Base-by-base conservation (phyloP, 257 asterid genomes). In the Solanum pinnatisectum region DNA sequence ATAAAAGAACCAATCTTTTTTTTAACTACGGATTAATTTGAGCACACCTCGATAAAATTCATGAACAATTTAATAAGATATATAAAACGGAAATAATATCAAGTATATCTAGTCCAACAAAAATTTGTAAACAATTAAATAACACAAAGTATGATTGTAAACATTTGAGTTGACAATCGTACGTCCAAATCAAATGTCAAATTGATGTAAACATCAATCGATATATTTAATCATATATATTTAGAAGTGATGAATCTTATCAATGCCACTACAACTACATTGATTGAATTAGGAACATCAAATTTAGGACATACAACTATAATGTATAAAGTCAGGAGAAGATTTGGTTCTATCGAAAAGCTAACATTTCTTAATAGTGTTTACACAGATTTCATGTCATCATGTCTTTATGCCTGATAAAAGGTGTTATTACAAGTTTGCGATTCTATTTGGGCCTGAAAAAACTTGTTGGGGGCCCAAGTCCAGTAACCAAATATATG, bases 1-100 rank as follows among this genome's bases (percentile, higher is more conserved):
- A 90, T 92, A 74, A 92, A 91, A 89, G 89, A 86, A n/a, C 85
- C 78, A 25, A 59, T 20, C 20, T 5, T 20, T 0, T 56, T 56
- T 59, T 59, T 20, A 2, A 7, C n/a, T 5, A 5, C 22, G 8
- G 1, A 0, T 56, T 56, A 56, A 4, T 56, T 56, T 56, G n/a
- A 56, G n/a, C 4, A 0, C n/a, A 56, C 4, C 65, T 56, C 65
- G n/a, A n/a, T n/a, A n/a, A n/a, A n/a, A n/a, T n/a, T n/a, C n/a
- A n/a, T n/a, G n/a, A n/a, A n/a, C n/a, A n/a, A n/a, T n/a, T n/a
- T n/a, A n/a, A n/a, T n/a, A n/a, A n/a, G n/a, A n/a, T n/a, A n/a
- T n/a, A n/a, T n/a, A n/a, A n/a, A n/a, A n/a, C n/a, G n/a, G n/a
- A n/a, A n/a, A n/a, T n/a, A n/a, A n/a, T n/a, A n/a, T n/a, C n/a